Evolutionary conservation across 192 early-diverging fungal species (phyloP), one percentile per base, ranked within the genome.

Genomic region (Chytriomyces hyalinus): DNA sequence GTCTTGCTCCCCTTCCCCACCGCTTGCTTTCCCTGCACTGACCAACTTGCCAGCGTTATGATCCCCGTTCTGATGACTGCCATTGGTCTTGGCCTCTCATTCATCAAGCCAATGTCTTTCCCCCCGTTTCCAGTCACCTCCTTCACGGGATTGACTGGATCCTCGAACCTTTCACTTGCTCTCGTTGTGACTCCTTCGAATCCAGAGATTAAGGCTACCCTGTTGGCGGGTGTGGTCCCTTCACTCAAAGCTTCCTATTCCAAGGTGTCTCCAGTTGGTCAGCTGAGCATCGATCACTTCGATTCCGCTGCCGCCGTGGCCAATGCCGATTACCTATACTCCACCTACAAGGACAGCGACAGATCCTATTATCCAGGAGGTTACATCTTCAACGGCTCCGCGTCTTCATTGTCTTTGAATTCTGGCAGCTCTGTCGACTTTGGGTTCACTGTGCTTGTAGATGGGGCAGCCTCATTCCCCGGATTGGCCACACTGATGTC

Each of bases 321-420:
- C 62, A 64, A n/a, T n/a, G 62, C 62, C 15, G 28, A 64, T 28
- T 28, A 22, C 26, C 28, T 64, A 3, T 15, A 17, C 62, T 64
- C 26, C n/a, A 22, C 63, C 11, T 36, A 36, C 1, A 36, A 36
- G 36, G 63, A 65, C 26, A 20, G 17, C 36, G 13, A 13, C 22
- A 26, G n/a, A 26, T 15, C 67, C 11, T 68, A 68, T 49, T 68
- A 68, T 48, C 67, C 67, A 2, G 67, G 67, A 15, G 67, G 67
- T 20, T 68, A 20, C 48, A 15, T 47, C 67, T 68, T 68, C 48
- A 68, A 36, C 8, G 28, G 13, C 46, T 13, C 26, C 43, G 45
- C 48, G 0, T 17, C 43, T 2, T 13, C 10, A 17, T 36, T 48
- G 11, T n/a, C 3, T 57, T 20, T 57, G 53, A 36, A 36, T 36